Evolutionary conservation across 192 early-diverging fungal genomes (phyloP).

Genomic region (Paraglomus occultum): DNA sequence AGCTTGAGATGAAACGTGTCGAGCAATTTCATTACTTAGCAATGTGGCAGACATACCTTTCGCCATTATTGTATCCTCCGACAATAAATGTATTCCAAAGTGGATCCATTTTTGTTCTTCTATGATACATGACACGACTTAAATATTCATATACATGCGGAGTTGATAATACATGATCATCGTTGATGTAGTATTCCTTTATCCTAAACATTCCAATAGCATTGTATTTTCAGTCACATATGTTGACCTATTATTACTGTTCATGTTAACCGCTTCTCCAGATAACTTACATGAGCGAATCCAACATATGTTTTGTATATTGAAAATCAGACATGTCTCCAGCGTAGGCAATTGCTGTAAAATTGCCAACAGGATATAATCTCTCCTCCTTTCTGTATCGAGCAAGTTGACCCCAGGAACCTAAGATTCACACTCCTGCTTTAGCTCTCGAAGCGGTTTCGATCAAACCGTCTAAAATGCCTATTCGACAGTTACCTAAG

Average conservation of each 20-base stretch:
- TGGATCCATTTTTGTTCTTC: slow-evolving; percentile 86
- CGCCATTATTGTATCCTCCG: slow-evolving; percentile 77
- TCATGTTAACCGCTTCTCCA: background rate
- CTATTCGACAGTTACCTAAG: slow-evolving; percentile 51
- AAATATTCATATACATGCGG: slow-evolving; percentile 90
- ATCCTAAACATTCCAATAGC: slow-evolving; percentile 49
- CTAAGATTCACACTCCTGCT: slow-evolving; percentile 35
- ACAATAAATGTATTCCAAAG: slow-evolving; percentile 96
- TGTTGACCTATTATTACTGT: background rate
- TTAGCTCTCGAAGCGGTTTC: background rate
- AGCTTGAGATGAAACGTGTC: background rate
- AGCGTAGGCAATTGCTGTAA: slow-evolving; percentile 85
- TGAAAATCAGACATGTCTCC: slow-evolving; percentile 97
- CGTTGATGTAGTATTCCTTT: slow-evolving; percentile 84
- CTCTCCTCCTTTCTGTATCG: slow-evolving; percentile 90
- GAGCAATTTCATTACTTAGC: background rate
- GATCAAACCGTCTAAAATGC: no score
- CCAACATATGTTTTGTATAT: slow-evolving; percentile 82
- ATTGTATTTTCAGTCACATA: background rate
- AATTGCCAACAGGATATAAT: slow-evolving; percentile 73
- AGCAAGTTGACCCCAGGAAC: slow-evolving; percentile 91
- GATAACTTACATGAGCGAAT: slow-evolving; percentile 61
- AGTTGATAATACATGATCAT: slow-evolving; percentile 84
- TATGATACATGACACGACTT: slow-evolving; percentile 86
- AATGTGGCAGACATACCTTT: slow-evolving; percentile 47